These are phyloP conservation scores for Chrysoporthe austroafricana DNA, from an alignment of 2,329 filamentous ascomycete species.

Conservation along the genomic window DNA sequence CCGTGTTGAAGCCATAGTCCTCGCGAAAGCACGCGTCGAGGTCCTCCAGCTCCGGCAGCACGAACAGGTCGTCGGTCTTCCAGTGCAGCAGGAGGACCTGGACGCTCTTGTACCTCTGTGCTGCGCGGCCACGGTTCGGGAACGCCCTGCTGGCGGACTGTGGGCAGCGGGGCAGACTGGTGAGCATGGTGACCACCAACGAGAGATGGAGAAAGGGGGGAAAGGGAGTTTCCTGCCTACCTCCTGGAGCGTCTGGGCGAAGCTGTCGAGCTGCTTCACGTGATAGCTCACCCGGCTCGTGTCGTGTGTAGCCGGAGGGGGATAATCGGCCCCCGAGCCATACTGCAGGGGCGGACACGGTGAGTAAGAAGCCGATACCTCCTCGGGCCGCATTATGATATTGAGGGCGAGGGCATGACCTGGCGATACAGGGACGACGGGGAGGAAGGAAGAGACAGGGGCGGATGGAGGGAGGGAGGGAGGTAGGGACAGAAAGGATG, in stretches of 20 bases:
- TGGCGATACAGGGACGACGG: not conserved
- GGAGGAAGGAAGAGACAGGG: not conserved
- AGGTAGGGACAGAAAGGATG: not conserved
- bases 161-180: constrained; percentile 24
- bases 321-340: constrained; percentile 47
- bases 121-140: constrained; percentile 56
- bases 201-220: not conserved
- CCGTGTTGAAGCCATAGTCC: constrained; percentile 60
- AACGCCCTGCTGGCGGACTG: constrained; percentile 60
- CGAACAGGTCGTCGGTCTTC: constrained; percentile 62
- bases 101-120: constrained; percentile 60
- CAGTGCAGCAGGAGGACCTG: constrained; percentile 60
- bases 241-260: constrained; percentile 58
- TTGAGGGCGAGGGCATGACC: not conserved
- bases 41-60: constrained; percentile 61
- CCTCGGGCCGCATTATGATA: constrained; percentile 20
- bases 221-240: constrained; percentile 41
- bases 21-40: constrained; percentile 58
- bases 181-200: not conserved
- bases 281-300: constrained; percentile 62
- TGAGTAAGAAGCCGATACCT: constrained; percentile 29
- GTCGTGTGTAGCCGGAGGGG: constrained; percentile 56
- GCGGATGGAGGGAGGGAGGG: not conserved
- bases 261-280: constrained; percentile 59
- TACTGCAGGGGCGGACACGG: constrained; percentile 47